These are phyloP conservation scores for Erodium trifolium DNA, from an alignment of 441 rosid species.

Conservation along the genomic window DNA sequence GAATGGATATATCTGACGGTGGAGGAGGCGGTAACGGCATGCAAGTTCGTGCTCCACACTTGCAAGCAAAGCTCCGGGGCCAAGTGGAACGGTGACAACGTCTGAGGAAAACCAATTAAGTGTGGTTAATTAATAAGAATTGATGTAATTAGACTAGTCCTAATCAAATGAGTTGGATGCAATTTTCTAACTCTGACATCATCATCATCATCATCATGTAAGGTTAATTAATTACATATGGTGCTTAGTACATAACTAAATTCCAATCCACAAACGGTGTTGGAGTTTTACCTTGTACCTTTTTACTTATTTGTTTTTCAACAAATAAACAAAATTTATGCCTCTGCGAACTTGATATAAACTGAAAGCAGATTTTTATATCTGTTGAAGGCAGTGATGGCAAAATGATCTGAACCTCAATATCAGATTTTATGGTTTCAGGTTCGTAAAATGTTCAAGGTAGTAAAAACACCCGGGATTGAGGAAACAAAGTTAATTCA, in stretches of 20 bases:
- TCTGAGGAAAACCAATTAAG: not conserved
- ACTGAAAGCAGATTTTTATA: too few relatives aligned
- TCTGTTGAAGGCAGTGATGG: too few relatives aligned
- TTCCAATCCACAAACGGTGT: not conserved
- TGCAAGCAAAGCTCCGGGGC: slow-evolving; percentile 20
- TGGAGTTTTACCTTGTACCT: not conserved
- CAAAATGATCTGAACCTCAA: too few relatives aligned
- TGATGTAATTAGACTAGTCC: not conserved
- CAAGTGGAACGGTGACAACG: not conserved
- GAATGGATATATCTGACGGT: slow-evolving; percentile 77
- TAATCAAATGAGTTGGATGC: not conserved
- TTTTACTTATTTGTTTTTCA: too few relatives aligned
- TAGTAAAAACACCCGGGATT: too few relatives aligned
- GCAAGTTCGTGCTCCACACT: slow-evolving; percentile 66
- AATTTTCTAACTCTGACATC: not conserved
- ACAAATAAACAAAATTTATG: too few relatives aligned
- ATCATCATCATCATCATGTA: not conserved
- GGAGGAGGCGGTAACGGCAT: slow-evolving; percentile 81
- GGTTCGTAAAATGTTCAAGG: too few relatives aligned
- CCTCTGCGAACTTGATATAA: too few relatives aligned
- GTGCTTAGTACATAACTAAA: not conserved
- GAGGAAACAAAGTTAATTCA: too few relatives aligned
- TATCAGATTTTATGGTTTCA: too few relatives aligned
- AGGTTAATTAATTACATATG: not conserved
- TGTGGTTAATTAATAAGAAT: not conserved